phyloP scores from a whole-genome alignment of 1,139 yeast species.

The Arxiozyma slooffiae region DNA sequence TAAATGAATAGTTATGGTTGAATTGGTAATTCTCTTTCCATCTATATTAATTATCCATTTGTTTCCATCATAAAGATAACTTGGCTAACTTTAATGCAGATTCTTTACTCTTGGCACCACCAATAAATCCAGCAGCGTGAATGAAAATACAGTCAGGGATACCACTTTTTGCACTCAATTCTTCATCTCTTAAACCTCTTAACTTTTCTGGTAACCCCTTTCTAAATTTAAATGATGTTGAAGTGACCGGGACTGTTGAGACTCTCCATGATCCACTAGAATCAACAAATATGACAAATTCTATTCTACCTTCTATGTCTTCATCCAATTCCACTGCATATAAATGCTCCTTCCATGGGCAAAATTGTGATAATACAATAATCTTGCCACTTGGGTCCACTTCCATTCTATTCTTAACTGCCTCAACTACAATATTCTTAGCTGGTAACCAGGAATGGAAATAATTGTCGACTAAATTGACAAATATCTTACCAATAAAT shows the following conservation, averaged over 20 bases:
- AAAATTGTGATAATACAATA: slow-evolving; percentile 58
- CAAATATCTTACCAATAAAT: slow-evolving; percentile 75
- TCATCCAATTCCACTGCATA: slow-evolving; percentile 62
- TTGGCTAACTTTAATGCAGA: slow-evolving; percentile 72
- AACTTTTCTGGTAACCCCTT: slow-evolving; percentile 79
- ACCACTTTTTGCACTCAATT: slow-evolving; percentile 60
- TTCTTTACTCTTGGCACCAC: slow-evolving; percentile 78
- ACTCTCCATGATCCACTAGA: slow-evolving; percentile 72
- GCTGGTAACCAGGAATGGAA: slow-evolving; percentile 93
- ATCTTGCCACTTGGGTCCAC: slow-evolving; percentile 61
- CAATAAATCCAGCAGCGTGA: slow-evolving; percentile 96
- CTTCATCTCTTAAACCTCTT: slow-evolving; percentile 91
- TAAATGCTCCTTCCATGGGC: slow-evolving; percentile 94
- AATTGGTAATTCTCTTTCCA: no score
- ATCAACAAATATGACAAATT: slow-evolving; percentile 76
- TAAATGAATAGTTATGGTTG: no score
- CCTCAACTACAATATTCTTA: slow-evolving; percentile 60
- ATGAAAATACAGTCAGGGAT: slow-evolving; percentile 80
- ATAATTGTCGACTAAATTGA: slow-evolving; percentile 54
- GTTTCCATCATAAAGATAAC: slow-evolving; percentile 33
- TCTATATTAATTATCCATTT: neutral
- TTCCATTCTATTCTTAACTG: slow-evolving; percentile 47
- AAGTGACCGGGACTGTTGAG: slow-evolving; percentile 72
- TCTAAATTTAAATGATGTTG: slow-evolving; percentile 75
- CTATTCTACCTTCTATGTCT: slow-evolving; percentile 43